phyloP scores from a whole-genome alignment of 2,329 filamentous ascomycete species.

The Aspergillus sp. region DNA sequence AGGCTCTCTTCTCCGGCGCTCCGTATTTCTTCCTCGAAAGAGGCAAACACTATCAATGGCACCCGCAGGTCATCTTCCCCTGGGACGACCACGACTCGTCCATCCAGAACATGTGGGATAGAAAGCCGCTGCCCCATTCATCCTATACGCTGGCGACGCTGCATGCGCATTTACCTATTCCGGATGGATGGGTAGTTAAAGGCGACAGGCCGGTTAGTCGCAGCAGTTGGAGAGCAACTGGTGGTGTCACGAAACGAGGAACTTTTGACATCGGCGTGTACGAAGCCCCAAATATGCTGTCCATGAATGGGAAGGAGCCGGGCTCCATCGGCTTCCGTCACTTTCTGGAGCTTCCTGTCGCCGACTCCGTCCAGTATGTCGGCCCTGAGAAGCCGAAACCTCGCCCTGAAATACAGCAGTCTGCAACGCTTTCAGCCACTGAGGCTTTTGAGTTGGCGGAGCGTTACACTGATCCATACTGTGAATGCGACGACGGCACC shows the following conservation, averaged over 20 bases:
- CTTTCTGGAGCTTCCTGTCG: constrained; percentile 39
- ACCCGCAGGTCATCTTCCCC: constrained; percentile 37
- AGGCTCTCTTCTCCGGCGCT: constrained; percentile 33
- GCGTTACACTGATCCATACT: constrained; percentile 26
- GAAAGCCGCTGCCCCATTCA: constrained; percentile 30
- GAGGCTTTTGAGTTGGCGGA: constrained; percentile 27
- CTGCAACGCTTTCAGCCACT: constrained; percentile 17
- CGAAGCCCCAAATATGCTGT: constrained; percentile 42
- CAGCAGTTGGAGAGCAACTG: constrained; percentile 14
- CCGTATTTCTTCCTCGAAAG: constrained; percentile 38
- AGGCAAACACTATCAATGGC: constrained; percentile 30
- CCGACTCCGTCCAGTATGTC: constrained; percentile 23
- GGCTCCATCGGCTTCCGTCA: constrained; percentile 40
- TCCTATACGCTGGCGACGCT: constrained; percentile 35
- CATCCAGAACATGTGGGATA: constrained; percentile 33
- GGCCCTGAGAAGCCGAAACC: constrained; percentile 13
- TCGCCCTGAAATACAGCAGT: constrained; percentile 11
- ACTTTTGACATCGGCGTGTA: constrained; percentile 37
- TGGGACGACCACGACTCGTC: constrained; percentile 32
- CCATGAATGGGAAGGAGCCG: constrained; percentile 35
- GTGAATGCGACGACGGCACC: constrained; percentile 26
- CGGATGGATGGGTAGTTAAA: constrained; percentile 24
- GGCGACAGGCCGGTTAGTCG: constrained; percentile 18
- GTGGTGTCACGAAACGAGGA: constrained; percentile 24
- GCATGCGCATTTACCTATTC: constrained; percentile 37